phyloP scores from a whole-genome alignment of 1,284 basidiomycete genomes.

The Bothia castanella region DNA sequence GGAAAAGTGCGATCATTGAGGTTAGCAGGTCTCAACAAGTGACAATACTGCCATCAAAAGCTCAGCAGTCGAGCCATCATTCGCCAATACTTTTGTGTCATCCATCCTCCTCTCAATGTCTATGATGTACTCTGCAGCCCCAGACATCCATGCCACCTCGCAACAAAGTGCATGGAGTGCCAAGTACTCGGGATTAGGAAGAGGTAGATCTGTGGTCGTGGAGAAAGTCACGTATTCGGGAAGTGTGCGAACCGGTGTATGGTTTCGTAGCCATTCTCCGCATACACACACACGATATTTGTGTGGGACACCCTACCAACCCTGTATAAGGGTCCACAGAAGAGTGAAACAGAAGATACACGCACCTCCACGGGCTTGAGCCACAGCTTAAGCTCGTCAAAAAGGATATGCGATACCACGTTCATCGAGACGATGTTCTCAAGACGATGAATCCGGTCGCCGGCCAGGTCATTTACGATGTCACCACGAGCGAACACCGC shows the following conservation, averaged over 20 bases:
- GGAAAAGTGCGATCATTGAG: no score
- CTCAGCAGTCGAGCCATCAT: not conserved
- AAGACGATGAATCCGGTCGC: not conserved
- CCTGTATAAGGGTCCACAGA: not conserved
- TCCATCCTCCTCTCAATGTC: constrained; percentile 6
- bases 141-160: constrained; percentile 4
- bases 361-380: constrained; percentile 3
- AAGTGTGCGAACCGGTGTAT: not conserved
- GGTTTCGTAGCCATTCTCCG: not conserved
- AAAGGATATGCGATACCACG: not conserved
- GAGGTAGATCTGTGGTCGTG: not conserved
- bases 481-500: not conserved
- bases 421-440: constrained; percentile 8
- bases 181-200: not conserved
- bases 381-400: constrained; percentile 2
- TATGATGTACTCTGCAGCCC: not conserved
- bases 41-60: not conserved
- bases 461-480: not conserved
- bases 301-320: not conserved
- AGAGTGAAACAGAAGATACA: not conserved
- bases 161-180: constrained; percentile 4
- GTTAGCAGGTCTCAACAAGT: not conserved
- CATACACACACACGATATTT: not conserved
- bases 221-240: not conserved
- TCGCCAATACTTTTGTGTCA: not conserved